Base-by-base conservation (phyloP, 2,329 filamentous ascomycete species). In the Thelonectria olida region DNA sequence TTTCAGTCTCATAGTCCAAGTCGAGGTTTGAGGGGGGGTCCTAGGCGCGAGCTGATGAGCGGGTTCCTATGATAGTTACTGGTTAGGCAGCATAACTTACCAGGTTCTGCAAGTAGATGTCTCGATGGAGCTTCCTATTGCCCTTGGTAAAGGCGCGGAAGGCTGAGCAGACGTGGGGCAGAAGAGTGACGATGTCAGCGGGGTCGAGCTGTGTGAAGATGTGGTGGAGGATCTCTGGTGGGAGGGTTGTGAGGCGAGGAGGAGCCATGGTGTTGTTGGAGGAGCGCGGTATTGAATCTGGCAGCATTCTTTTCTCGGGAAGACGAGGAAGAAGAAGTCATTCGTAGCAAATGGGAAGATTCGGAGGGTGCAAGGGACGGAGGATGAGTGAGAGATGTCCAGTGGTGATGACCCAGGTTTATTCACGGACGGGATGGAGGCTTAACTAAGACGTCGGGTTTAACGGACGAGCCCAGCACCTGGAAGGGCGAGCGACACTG, bases 211-310 rank as follows among this genome's bases (percentile, higher is more conserved):
- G 81, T 58, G 73, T 75, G 63, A 92, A 79, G 65, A 92, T 85
- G 69, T 83, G 79, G 68, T 90, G 85, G 23, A 91, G 72, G 41
- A 91, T 81, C 78, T 92, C 90, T 7, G 84, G 80, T 8, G 88
- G 88, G 20, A 90, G 82, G 17, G 60, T 53, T 13, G 62, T 64
- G 27, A 73, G 65, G 9, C 28, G 44, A 13, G 31, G 31, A 34
- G 10, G 10, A 10, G 68, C 68, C 63, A 65, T 63, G 38, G 54
- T 57, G 50, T 64, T 51, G 19, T 31, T 50, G 8, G 50, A 20
- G 7, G 44, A 3, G 28, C 4, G 15, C 15, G 31, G 27, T 12
- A 22, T 22, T 20, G 49, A 13, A 6, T 36, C 17, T n/a, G n/a
- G n/a, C n/a, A n/a, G 6, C 58, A 58, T 64, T 69, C 69, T 20